A percentile compares a stretch with the other conserved stretches of the same genome.
phyloP scores from a whole-genome alignment of 2,329 filamentous ascomycete genomes.

The Claviceps paspali region DNA sequence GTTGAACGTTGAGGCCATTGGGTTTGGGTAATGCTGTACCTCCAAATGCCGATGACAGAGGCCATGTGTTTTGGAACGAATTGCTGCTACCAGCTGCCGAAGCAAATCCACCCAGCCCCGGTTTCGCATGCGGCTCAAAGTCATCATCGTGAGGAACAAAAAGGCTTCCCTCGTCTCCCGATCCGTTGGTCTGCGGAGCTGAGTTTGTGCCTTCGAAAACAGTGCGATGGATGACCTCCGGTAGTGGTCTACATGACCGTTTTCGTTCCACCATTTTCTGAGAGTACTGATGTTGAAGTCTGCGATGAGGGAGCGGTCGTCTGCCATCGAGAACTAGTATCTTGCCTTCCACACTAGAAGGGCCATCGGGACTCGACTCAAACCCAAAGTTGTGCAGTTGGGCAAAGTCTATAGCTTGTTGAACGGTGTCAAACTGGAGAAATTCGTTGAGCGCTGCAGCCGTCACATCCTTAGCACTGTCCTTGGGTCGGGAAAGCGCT shows the following conservation, averaged over 20 bases:
- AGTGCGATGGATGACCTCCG: conserved; percentile 40
- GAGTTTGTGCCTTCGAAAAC: conserved; percentile 23
- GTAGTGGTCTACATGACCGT: conserved; percentile 33
- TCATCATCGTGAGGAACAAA: conserved; percentile 12
- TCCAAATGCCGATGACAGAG: not conserved
- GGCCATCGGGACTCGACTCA: conserved; percentile 18
- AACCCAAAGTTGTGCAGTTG: conserved; percentile 42
- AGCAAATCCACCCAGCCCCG: not conserved
- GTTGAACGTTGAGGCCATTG: not conserved
- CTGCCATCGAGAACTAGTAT: conserved; percentile 31
- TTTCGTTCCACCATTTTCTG: conserved; percentile 43
- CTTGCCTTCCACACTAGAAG: conserved; percentile 20
- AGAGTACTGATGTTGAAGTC: conserved; percentile 41
- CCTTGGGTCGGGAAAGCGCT: conserved; percentile 40
- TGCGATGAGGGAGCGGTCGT: conserved; percentile 29
- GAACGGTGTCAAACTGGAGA: conserved; percentile 51
- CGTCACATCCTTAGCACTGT: conserved; percentile 44
- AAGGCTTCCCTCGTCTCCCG: conserved; percentile 13
- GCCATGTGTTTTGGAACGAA: not conserved
- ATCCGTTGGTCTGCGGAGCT: conserved; percentile 5
- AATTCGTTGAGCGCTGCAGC: conserved; percentile 38
- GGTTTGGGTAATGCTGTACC: not conserved
- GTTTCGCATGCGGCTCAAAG: not conserved
- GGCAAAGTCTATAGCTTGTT: conserved; percentile 51
- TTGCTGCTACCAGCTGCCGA: not conserved